phyloP scores from a whole-genome alignment of 1,284 basidiomycete genomes.

The Trichosporon ovoides region DNA sequence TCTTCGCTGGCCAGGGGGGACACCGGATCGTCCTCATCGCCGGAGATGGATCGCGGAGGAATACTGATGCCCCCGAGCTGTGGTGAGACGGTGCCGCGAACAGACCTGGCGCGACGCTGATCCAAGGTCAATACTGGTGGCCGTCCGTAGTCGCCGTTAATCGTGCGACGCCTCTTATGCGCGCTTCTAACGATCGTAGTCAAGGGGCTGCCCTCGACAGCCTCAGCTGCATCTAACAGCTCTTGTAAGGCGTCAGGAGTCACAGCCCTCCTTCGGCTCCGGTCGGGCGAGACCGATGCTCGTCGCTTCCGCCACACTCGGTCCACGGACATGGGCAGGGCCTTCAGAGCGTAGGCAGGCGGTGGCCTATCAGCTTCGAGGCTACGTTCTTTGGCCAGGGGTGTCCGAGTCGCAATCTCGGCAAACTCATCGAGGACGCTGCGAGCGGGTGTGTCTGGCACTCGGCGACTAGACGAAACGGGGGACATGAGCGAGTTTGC shows the following conservation, averaged over 20 bases:
- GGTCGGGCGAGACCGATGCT: conserved; percentile 27
- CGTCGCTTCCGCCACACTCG: conserved; percentile 27
- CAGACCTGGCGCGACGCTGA: conserved; percentile 11
- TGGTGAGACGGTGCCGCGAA: conserved; percentile 20
- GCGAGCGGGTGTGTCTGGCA: conserved; percentile 41
- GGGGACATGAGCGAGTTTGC: conserved; percentile 40
- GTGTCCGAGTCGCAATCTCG: conserved; percentile 42
- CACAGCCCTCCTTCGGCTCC: conserved; percentile 18
- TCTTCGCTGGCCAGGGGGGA: conserved; percentile 22
- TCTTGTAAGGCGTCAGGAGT: conserved; percentile 42
- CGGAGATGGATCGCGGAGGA: conserved; percentile 2
- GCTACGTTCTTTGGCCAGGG: conserved; percentile 23
- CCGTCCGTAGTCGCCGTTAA: conserved; percentile 21
- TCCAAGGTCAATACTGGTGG: conserved; percentile 4
- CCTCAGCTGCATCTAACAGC: conserved; percentile 41
- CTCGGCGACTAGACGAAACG: conserved; percentile 29
- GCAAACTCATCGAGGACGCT: conserved; percentile 44
- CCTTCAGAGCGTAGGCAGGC: conserved; percentile 22
- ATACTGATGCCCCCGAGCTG: conserved; percentile 18
- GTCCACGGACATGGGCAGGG: conserved; percentile 26
- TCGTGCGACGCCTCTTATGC: conserved; percentile 41
- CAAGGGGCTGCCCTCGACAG: conserved; percentile 40
- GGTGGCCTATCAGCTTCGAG: conserved; percentile 14
- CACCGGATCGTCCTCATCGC: conserved; percentile 26
- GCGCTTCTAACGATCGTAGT: conserved; percentile 26